Percentiles rank a stretch among this genome's conserved stretches.
These are phyloP conservation scores for Coemansia reversa DNA, from an alignment of 192 early-diverging fungal species.

Conservation along the genomic window DNA sequence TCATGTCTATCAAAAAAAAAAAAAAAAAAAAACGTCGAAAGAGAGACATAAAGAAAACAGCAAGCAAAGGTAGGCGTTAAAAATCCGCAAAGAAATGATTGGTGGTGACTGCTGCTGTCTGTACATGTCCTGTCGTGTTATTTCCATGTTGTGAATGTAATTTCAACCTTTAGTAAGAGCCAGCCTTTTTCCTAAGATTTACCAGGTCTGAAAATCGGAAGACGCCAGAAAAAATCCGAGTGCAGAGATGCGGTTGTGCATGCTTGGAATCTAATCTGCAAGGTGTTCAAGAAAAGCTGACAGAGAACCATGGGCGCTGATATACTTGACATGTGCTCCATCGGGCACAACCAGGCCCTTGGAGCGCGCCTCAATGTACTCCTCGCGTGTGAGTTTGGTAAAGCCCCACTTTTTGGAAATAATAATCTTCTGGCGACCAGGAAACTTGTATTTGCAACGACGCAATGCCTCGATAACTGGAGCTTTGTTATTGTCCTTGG, in stretches of 20 bases:
- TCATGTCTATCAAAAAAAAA: neutral
- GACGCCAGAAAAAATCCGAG: neutral
- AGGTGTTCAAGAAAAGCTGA: slow-evolving; percentile 49
- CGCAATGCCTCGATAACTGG: slow-evolving; percentile 90
- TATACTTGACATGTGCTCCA: slow-evolving; percentile 78
- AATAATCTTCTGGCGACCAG: slow-evolving; percentile 98
- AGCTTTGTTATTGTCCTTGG: slow-evolving; percentile 92
- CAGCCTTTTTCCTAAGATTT: neutral
- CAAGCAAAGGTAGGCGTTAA: neutral
- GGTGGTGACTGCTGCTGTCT: neutral
- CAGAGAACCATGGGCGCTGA: slow-evolving; percentile 82
- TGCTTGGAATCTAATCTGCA: slow-evolving; percentile 11
- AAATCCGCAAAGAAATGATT: neutral
- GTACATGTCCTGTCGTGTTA: too few species aligned
- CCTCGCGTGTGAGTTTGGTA: slow-evolving; percentile 92
- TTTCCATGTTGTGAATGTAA: neutral
- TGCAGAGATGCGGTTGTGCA: neutral
- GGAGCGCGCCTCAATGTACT: slow-evolving; percentile 77
- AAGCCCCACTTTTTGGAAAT: slow-evolving; percentile 99
- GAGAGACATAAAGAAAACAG: neutral
- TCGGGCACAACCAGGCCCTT: slow-evolving; percentile 83
- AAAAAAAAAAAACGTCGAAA: neutral
- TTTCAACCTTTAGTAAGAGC: neutral
- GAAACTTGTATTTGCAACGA: slow-evolving; percentile 99
- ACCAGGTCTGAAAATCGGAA: neutral